Evolutionary conservation across 768 basidiomycete genomes (phyloP).

Genomic region (Baorangia bicolor): DNA sequence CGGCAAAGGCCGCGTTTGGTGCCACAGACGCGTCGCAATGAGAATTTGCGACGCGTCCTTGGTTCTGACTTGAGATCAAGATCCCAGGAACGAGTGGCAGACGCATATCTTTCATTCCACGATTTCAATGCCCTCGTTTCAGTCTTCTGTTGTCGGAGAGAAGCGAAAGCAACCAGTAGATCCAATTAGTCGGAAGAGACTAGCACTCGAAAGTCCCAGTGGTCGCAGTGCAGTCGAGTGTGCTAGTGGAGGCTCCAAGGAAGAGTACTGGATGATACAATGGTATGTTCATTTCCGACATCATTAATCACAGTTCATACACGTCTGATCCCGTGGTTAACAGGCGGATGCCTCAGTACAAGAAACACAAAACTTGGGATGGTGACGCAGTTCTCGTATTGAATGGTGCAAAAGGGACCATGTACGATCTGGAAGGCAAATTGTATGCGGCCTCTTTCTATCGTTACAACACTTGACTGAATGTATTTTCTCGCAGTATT

Average conservation of each 20-base stretch:
- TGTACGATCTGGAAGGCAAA: slow-evolving; percentile 66
- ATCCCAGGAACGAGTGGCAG: not conserved
- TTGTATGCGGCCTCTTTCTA: slow-evolving; percentile 42
- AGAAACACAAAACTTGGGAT: slow-evolving; percentile 92
- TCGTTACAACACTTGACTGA: not conserved
- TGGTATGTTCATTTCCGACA: slow-evolving; percentile 45
- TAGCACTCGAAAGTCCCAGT: slow-evolving; percentile 24
- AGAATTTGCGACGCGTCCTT: slow-evolving; percentile 3
- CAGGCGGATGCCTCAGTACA: slow-evolving; percentile 68
- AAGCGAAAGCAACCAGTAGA: slow-evolving; percentile 32
- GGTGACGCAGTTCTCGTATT: slow-evolving; percentile 71
- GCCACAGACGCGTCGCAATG: slow-evolving; percentile 27
- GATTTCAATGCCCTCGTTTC: slow-evolving; percentile 20
- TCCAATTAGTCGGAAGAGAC: slow-evolving; percentile 27
- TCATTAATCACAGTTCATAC: not conserved
- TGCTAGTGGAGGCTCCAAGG: slow-evolving; percentile 19
- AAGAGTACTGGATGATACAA: slow-evolving; percentile 74
- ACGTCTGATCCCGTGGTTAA: not conserved
- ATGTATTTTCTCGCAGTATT: slow-evolving; percentile 39
- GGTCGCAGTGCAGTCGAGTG: slow-evolving; percentile 4
- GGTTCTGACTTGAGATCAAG: not conserved
- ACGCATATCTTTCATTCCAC: not conserved
- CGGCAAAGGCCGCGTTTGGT: slow-evolving; percentile 11
- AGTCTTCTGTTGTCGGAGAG: slow-evolving; percentile 22
- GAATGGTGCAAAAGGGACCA: slow-evolving; percentile 42